Evolutionary conservation across 2,329 filamentous ascomycete genomes (phyloP).

Genomic region (Tolypocladium cylindrosporum): DNA sequence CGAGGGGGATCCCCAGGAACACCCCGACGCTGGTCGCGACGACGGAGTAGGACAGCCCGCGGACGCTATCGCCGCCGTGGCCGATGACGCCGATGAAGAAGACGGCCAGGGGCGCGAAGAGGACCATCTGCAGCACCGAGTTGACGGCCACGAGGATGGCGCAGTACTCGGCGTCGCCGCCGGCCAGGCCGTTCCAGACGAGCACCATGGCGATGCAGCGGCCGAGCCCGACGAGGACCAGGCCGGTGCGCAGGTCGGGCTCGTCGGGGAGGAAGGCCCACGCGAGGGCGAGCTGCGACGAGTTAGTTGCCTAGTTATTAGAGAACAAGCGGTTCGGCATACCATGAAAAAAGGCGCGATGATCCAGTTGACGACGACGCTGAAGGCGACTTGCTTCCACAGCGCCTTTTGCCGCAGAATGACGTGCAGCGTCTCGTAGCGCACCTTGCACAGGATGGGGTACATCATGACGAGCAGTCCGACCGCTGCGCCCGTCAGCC

Average conservation of each 20-base stretch:
- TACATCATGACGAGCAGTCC: constrained; percentile 91
- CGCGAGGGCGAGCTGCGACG: constrained; percentile 47
- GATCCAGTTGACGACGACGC: constrained; percentile 72
- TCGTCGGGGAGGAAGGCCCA: constrained; percentile 59
- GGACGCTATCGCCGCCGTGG: constrained; percentile 24
- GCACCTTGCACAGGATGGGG: constrained; percentile 80
- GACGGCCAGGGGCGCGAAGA: constrained; percentile 60
- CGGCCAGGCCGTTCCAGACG: constrained; percentile 63
- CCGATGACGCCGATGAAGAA: constrained; percentile 64
- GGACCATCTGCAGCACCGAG: constrained; percentile 63
- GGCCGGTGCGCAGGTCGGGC: constrained; percentile 47
- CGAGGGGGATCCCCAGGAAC: constrained; percentile 78
- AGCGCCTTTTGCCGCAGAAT: constrained; percentile 51
- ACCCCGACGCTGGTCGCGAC: constrained; percentile 75
- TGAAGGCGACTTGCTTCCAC: constrained; percentile 74
- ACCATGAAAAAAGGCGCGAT: constrained; percentile 77
- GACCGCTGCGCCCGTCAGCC: constrained; percentile 42
- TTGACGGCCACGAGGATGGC: constrained; percentile 70
- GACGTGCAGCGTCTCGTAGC: constrained; percentile 63
- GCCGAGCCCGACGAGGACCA: constrained; percentile 76
- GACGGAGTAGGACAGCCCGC: constrained; percentile 42
- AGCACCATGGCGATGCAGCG: constrained; percentile 82
- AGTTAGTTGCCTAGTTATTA: constrained; percentile 3
- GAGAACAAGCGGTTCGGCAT: neutral
- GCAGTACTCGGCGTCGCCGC: constrained; percentile 73